Evolutionary conservation across 23 red algal species (phyloP).

Genomic region (Gracilaria vermiculophylla): DNA sequence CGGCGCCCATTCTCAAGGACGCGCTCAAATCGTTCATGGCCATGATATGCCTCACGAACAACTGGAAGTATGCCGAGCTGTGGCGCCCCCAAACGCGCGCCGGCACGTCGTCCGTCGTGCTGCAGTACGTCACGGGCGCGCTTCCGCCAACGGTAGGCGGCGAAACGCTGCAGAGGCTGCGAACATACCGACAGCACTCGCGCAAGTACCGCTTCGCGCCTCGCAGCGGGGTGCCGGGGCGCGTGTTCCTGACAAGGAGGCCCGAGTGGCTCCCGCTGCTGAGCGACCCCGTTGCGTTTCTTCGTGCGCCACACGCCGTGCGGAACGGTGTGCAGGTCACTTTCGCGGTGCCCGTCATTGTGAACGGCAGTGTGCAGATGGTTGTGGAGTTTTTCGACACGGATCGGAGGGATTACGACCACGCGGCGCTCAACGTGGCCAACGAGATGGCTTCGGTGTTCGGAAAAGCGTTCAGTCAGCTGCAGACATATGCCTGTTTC

Average conservation of each 20-base stretch:
- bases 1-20: neutral
- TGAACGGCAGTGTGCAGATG: slow-evolving; percentile 67
- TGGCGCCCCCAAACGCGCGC: neutral
- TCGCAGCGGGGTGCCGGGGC: slow-evolving; percentile 50
- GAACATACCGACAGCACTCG: slow-evolving; percentile 1
- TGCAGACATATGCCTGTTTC: neutral
- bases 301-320: slow-evolving; percentile 56
- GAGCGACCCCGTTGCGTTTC: slow-evolving; percentile 60
- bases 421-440: neutral
- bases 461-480: slow-evolving; percentile 14
- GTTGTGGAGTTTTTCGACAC: slow-evolving; percentile 72
- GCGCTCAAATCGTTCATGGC: slow-evolving; percentile 53
- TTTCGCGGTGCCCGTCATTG: slow-evolving; percentile 68
- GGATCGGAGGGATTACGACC: slow-evolving; percentile 49
- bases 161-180: neutral
- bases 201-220: slow-evolving; percentile 43
- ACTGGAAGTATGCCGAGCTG: slow-evolving; percentile 67
- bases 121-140: slow-evolving; percentile 3
- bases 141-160: slow-evolving; percentile 19
- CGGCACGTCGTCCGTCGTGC: neutral
- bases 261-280: slow-evolving; percentile 68
- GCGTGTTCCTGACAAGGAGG: slow-evolving; percentile 51
- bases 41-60: slow-evolving; percentile 33
- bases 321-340: slow-evolving; percentile 35
- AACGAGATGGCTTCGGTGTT: slow-evolving; percentile 21